phyloP scores from a whole-genome alignment of 257 asterid genomes.

The Nicotiana tabacum region DNA sequence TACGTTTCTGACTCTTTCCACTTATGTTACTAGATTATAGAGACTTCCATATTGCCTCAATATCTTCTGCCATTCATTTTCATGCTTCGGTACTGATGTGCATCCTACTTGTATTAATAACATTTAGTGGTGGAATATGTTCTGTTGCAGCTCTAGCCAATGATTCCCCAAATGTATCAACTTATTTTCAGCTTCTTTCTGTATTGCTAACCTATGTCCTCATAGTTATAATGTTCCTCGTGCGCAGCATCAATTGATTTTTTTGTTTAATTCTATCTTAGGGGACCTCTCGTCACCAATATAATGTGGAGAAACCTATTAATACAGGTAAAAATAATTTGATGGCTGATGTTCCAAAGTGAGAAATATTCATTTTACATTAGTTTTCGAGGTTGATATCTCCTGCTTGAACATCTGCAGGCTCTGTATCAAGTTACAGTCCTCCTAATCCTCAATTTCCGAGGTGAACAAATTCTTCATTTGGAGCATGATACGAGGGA shows the following conservation, averaged over 20 bases:
- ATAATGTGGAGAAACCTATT: conserved; percentile 95
- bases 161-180: neutral
- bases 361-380: neutral
- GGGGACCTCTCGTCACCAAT: conserved; percentile 96
- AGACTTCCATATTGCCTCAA: neutral
- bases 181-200: neutral
- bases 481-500: conserved; percentile 36
- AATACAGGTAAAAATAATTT: conserved; percentile 53
- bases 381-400: conserved; percentile 4
- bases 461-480: conserved; percentile 56
- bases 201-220: neutral
- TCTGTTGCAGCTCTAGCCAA: neutral
- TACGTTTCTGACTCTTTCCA: neutral
- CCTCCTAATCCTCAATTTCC: conserved; percentile 75
- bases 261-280: conserved; percentile 22
- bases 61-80: neutral
- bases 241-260: neutral
- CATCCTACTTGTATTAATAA: neutral
- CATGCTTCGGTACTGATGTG: neutral
- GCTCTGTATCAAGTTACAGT: conserved; percentile 87
- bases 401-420: conserved; percentile 35
- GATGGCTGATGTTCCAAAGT: neutral
- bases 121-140: neutral
- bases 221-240: neutral
- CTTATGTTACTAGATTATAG: neutral